phyloP scores from a whole-genome alignment of 179 eudicot species.

The Drosera spatulata region DNA sequence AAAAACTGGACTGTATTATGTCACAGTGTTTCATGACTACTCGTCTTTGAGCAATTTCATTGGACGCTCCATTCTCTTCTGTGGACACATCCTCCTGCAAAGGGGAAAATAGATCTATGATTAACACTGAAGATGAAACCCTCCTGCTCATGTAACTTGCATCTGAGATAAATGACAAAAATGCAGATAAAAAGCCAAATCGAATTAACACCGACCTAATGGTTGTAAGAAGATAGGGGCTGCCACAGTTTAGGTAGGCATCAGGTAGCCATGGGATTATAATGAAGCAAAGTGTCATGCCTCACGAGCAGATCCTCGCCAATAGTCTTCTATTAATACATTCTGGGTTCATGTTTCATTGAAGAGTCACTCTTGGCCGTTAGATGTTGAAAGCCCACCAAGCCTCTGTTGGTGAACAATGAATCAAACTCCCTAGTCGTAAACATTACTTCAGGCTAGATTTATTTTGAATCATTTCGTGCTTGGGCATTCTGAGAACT shows the following conservation, averaged over 20 bases:
- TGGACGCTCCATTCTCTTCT: conserved; percentile 22
- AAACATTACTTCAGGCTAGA: too few species aligned
- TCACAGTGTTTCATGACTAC: conserved; percentile 49
- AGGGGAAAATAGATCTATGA: too few species aligned
- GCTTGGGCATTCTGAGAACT: too few species aligned
- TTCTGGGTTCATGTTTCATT: too few species aligned
- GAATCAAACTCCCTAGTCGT: neutral
- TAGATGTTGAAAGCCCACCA: neutral
- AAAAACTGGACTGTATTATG: conserved; percentile 58
- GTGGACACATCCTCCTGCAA: neutral
- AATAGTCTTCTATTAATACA: too few species aligned
- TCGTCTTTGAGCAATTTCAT: conserved; percentile 18
- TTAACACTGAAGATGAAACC: neutral
- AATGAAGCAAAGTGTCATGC: too few species aligned
- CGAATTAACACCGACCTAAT: neutral
- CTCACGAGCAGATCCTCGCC: neutral
- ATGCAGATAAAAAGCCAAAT: neutral
- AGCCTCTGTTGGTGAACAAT: neutral
- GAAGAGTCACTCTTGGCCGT: too few species aligned
- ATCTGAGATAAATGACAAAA: neutral
- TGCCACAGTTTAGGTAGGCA: neutral
- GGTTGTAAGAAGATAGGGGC: neutral
- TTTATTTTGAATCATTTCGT: too few species aligned
- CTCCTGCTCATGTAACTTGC: neutral
- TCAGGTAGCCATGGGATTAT: too few species aligned